Base-by-base conservation (phyloP, 441 rosid species). In the Breynia disticha region DNA sequence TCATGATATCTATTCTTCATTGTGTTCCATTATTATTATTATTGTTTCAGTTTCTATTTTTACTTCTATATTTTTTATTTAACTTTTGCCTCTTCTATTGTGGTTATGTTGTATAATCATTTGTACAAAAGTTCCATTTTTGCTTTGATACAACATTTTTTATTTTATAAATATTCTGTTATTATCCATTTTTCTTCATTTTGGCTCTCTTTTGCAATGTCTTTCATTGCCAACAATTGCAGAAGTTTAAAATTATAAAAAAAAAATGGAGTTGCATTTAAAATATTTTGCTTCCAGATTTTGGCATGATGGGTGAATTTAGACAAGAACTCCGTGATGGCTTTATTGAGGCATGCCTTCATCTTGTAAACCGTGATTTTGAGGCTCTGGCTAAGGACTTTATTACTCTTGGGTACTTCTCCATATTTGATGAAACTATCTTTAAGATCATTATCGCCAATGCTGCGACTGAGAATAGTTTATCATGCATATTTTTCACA, bases 231-330 rank as follows among this genome's bases (percentile, higher is more conserved):
- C 24, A 28, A 19, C 46, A 20, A 28, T 50, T 19, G 22, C 15
- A 47, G 41, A 65, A 46, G 14, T 38, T 41, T 41, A 15, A 41
- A 41, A 15, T 41, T 41, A 15, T 1, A 47, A 45, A 45, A 21
- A n/a, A 49, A 46, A 47, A 38, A 19, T 55, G 60, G 62, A 48
- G 51, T 76, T 55, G 76, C 53, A 60, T 68, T 59, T 66, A 35
- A 32, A 62, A 46, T 52, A 37, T 77, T 76, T 67, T 55, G 45
- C 73, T 56, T 17, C 46, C 87, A 91, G 96, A 91, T 91, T 91
- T 91, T 68, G 98, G 98, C 47, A 91, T 91, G 98, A 85, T 91
- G 96, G 95, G 98, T 65, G 94, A 91, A 68, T 91, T 91, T 72
- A 81, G 77, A 67, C 86, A 90, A 78, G 96, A 87, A 66, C 61